Evolutionary conservation across 306 rosid species (phyloP), one percentile per base, ranked within the genome.

Genomic region (Inga laurina): DNA sequence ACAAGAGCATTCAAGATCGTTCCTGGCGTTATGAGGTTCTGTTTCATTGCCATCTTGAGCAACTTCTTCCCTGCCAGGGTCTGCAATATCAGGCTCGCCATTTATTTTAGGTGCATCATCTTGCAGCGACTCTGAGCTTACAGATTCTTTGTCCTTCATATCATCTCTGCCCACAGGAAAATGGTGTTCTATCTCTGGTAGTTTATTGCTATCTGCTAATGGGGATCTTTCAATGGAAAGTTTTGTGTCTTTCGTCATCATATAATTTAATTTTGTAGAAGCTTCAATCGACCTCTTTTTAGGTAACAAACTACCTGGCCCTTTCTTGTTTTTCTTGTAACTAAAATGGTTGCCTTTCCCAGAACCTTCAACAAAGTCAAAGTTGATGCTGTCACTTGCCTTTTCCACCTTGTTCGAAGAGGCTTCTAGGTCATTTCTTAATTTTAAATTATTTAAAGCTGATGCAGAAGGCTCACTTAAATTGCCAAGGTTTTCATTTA

Each of bases 241-340:
- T 69, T 84, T 82, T 73, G 84, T 71, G 52, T 83, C 85, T 30
- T 75, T 35, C 52, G 84, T 62, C 66, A 37, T 61, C 84, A 86
- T 90, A 56, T 90, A 78, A 78, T 82, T 89, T 71, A 83, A 72
- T 84, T 87, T 85, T 77, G 80, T 75, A 86, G 85, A 69, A 89
- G 83, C 79, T 85, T 81, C 88, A 52, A 57, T 70, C 62, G 7
- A 80, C 76, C 87, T 86, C 85, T 91, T 93, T 45, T 68, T 86
- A 66, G 94, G 90, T 76, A 85, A 87, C 74, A 82, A 48, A 83
- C 72, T 88, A 87, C 35, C 76, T 68, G 83, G 73, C 48, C 84
- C 84, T 48, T 48, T 85, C 83, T 74, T 87, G 64, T 79, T 27
- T 48, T 48, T 85, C 84, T 74, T 87, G 64, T 78, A n/a, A 34